Conservation (phyloP, 108 stramenopile species). For the Epipyxis sp. region DNA sequence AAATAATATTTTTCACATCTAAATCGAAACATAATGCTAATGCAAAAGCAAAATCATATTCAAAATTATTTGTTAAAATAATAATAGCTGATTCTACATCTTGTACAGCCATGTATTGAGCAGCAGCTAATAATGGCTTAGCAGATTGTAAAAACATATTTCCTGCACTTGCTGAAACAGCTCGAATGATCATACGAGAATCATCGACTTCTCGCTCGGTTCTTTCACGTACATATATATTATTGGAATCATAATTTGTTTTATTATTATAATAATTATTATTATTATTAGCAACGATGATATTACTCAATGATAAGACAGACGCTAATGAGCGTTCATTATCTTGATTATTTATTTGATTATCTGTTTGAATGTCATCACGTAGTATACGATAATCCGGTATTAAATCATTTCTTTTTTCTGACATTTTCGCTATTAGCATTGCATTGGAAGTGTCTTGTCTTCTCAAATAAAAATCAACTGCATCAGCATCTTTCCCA, state of each 20-base stretch:
- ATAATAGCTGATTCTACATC: background rate
- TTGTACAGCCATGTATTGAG: background rate
- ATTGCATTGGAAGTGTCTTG: background rate
- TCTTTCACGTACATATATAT: background rate
- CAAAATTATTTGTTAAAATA: background rate
- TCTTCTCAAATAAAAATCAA: slow-evolving; percentile 26
- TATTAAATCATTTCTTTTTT: slow-evolving; percentile 20
- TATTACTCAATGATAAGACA: background rate
- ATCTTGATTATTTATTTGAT: background rate
- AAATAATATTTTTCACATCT: background rate
- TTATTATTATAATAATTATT: background rate
- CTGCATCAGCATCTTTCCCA: slow-evolving; percentile 17
- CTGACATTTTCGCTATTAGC: slow-evolving; percentile 28
- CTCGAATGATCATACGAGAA: background rate
- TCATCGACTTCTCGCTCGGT: slow-evolving; percentile 11
- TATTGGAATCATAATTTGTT: background rate
- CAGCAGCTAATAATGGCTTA: slow-evolving; percentile 7
- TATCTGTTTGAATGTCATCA: background rate
- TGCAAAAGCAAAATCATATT: background rate
- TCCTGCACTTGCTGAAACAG: background rate
- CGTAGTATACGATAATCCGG: background rate
- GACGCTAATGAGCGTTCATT: background rate
- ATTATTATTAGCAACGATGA: background rate
- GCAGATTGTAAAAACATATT: background rate
- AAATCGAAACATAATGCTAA: background rate